phyloP scores from a whole-genome alignment of 129 eudicot species.

The Pulicaria dysenterica region DNA sequence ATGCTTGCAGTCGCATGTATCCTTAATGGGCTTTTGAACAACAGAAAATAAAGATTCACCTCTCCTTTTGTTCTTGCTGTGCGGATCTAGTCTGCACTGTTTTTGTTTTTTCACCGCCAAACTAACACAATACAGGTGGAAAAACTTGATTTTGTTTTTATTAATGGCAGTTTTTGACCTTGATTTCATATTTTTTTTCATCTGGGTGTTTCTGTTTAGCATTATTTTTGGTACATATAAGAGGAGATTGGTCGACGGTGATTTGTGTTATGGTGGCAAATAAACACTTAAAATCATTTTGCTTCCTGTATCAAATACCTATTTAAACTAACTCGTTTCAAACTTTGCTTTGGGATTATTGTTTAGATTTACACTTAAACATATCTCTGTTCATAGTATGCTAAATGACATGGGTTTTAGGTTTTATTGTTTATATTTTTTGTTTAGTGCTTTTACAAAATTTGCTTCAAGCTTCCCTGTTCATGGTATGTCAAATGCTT shows the following conservation, averaged over 20 bases:
- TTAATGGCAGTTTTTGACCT: slow-evolving; percentile 30
- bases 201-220: slow-evolving; percentile 30
- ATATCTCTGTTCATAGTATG: too few species aligned
- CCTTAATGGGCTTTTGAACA: not conserved
- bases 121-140: slow-evolving; percentile 37
- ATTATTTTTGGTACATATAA: not conserved
- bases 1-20: too few species aligned
- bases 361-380: not conserved
- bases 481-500: too few species aligned
- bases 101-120: slow-evolving; percentile 31
- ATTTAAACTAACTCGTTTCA: slow-evolving; percentile 13
- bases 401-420: too few species aligned
- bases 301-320: slow-evolving; percentile 14
- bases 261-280: slow-evolving; percentile 32
- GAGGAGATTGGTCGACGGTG: slow-evolving; percentile 40
- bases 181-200: slow-evolving; percentile 24
- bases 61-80: slow-evolving; percentile 39
- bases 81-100: slow-evolving; percentile 54
- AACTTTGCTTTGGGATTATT: slow-evolving; percentile 16
- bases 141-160: slow-evolving; percentile 17
- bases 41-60: slow-evolving; percentile 44
- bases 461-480: too few species aligned
- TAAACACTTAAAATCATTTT: slow-evolving; percentile 31
- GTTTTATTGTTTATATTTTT: too few species aligned
- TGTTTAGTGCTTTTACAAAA: too few species aligned